A percentile compares a stretch with the other conserved stretches of the same genome.
These are phyloP conservation scores for Metarhizium guizhouense DNA, from an alignment of 2,329 filamentous ascomycete species.

Conservation along the genomic window DNA sequence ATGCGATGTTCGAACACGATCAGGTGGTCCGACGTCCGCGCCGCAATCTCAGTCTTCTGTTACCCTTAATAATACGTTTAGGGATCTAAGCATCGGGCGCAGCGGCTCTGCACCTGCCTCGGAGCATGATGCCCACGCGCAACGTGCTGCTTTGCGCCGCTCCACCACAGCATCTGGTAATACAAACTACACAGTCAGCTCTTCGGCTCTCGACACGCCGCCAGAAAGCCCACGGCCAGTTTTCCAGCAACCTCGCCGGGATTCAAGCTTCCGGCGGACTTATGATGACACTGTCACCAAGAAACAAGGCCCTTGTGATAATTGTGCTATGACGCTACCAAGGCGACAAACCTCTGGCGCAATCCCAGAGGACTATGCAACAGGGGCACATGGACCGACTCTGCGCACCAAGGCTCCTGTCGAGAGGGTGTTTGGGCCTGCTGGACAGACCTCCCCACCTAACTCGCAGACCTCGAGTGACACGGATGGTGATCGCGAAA, in stretches of 20 bases:
- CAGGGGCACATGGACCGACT: constrained; percentile 42
- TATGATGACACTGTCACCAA: constrained; percentile 59
- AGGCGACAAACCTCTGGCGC: constrained; percentile 20
- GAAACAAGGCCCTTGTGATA: constrained; percentile 56
- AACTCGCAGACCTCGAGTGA: constrained; percentile 43
- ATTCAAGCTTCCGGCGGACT: constrained; percentile 52
- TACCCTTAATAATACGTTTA: constrained; percentile 37
- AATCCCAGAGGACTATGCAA: constrained; percentile 19
- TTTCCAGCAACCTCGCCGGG: constrained; percentile 33
- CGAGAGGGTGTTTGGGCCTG: constrained; percentile 44
- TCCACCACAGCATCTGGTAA: constrained; percentile 16
- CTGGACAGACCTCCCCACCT: constrained; percentile 39
- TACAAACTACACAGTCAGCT: constrained; percentile 18
- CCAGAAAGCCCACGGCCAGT: constrained; percentile 45
- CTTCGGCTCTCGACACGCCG: constrained; percentile 45
- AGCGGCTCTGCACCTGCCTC: constrained; percentile 34
- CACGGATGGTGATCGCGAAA: constrained; percentile 42
- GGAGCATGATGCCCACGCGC: constrained; percentile 34
- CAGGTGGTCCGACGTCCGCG: constrained; percentile 27
- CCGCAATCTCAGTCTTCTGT: constrained; percentile 24
- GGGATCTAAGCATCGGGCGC: constrained; percentile 36
- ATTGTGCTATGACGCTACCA: constrained; percentile 59
- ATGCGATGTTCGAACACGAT: constrained; percentile 28
- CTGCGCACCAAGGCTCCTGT: constrained; percentile 52
- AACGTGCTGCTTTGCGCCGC: constrained; percentile 33